Percentiles rank a stretch among this genome's conserved stretches.
Evolutionary conservation across 768 basidiomycete genomes (phyloP).

Genomic region (Kwoniella sp.): DNA sequence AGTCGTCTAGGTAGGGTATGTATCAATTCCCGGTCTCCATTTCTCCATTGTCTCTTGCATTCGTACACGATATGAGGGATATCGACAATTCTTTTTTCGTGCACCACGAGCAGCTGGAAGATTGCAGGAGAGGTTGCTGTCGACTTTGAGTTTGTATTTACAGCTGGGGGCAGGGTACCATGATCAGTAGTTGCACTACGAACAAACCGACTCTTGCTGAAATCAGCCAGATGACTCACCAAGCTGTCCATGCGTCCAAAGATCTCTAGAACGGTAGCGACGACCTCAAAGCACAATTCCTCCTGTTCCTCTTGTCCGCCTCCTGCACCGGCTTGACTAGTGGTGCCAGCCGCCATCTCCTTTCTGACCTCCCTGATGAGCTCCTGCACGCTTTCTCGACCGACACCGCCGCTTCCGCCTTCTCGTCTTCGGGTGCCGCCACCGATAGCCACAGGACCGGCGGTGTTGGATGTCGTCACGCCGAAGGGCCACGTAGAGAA

Average conservation of each 20-base stretch:
- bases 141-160: too few species aligned
- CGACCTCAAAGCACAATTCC: slow-evolving; percentile 84
- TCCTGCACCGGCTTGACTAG: slow-evolving; percentile 37
- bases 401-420: slow-evolving; percentile 57
- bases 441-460: slow-evolving; percentile 57
- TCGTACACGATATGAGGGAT: neutral
- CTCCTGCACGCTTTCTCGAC: slow-evolving; percentile 58
- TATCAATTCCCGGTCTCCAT: too few species aligned
- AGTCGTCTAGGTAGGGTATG: too few species aligned
- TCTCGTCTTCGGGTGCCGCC: slow-evolving; percentile 63
- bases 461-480: slow-evolving; percentile 57
- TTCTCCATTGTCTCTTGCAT: too few species aligned
- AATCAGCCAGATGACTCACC: slow-evolving; percentile 56
- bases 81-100: neutral
- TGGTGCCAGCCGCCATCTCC: slow-evolving; percentile 51
- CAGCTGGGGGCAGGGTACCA: too few species aligned
- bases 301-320: slow-evolving; percentile 54
- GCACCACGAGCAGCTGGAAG: too few species aligned
- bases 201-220: neutral
- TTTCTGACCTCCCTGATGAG: slow-evolving; percentile 57
- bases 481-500: slow-evolving; percentile 90
- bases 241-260: slow-evolving; percentile 88
- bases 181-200: neutral
- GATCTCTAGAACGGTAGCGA: slow-evolving; percentile 91
- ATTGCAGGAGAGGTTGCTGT: too few species aligned